These are phyloP conservation scores for Saccharomycopsis microspora DNA, from an alignment of 805 yeast genomes.

Conservation along the genomic window DNA sequence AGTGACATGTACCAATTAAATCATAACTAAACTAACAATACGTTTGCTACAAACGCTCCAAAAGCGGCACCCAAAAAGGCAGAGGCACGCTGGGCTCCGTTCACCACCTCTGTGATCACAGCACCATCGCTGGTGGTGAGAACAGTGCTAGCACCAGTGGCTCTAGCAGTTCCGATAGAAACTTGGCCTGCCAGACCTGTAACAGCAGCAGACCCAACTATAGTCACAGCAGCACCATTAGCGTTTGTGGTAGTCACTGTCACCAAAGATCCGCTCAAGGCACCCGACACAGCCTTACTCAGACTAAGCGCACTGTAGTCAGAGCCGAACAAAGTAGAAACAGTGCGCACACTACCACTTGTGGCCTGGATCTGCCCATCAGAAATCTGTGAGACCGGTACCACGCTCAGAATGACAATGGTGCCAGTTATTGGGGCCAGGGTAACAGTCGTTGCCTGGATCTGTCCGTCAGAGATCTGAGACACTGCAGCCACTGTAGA, in stretches of 20 bases:
- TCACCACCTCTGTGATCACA: slow-evolving; percentile 10
- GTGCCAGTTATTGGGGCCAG: slow-evolving; percentile 15
- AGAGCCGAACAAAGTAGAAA: slow-evolving; percentile 7
- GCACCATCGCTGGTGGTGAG: slow-evolving; percentile 4
- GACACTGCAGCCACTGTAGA: slow-evolving; percentile 27
- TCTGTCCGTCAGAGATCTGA: slow-evolving; percentile 33
- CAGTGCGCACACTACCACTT: slow-evolving; percentile 15
- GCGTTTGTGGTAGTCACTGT: slow-evolving; percentile 14
- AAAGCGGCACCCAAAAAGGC: background rate
- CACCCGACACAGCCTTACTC: slow-evolving; percentile 6
- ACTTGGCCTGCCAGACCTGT: slow-evolving; percentile 7
- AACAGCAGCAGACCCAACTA: slow-evolving; percentile 13
- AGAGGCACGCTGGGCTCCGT: background rate
- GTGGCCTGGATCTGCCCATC: slow-evolving; percentile 25
- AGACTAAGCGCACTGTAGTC: background rate
- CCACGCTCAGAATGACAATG: slow-evolving; percentile 19
- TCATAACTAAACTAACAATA: no score
- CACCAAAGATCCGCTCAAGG: slow-evolving; percentile 10
- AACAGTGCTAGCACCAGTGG: slow-evolving; percentile 4
- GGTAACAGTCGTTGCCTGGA: slow-evolving; percentile 23
- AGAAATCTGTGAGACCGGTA: slow-evolving; percentile 20
- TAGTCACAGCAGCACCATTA: slow-evolving; percentile 16
- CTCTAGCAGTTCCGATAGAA: slow-evolving; percentile 1
- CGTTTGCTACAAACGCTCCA: background rate
- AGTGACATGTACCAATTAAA: no score